Evolutionary conservation across 306 rosid species (phyloP).

Genomic region (Dryas alaskensis): DNA sequence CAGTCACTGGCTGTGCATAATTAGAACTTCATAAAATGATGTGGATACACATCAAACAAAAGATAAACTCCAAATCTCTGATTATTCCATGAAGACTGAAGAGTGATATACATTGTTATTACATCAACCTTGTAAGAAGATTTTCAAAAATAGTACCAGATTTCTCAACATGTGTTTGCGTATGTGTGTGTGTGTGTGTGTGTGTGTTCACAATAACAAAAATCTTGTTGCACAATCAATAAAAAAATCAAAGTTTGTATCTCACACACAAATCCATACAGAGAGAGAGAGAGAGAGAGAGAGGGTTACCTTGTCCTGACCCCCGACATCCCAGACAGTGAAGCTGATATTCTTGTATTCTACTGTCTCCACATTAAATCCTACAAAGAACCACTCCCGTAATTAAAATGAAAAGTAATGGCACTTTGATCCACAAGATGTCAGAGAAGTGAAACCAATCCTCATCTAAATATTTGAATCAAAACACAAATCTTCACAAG

Average conservation of each 20-base stretch:
- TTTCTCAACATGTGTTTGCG: background rate
- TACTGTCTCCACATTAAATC: slow-evolving; percentile 95
- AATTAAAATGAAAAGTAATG: background rate
- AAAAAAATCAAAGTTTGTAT: background rate
- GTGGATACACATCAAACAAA: background rate
- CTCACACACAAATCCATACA: slow-evolving; percentile 5
- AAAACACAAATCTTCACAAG: background rate
- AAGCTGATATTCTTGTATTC: slow-evolving; percentile 99
- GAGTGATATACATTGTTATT: background rate
- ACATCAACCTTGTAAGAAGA: background rate
- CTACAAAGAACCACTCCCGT: slow-evolving; percentile 36
- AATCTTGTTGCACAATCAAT: background rate
- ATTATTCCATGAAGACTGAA: background rate
- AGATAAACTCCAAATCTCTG: background rate
- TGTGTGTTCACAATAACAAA: background rate
- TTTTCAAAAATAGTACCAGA: background rate
- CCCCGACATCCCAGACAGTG: slow-evolving; percentile 99
- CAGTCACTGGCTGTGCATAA: slow-evolving; percentile 13
- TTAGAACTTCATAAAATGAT: background rate
- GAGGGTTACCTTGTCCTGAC: slow-evolving; percentile 84
- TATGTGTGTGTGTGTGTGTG: too few relatives aligned
- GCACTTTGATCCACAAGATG: background rate
- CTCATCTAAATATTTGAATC: background rate
- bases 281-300: background rate
- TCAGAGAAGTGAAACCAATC: background rate